These are phyloP conservation scores for Melastoma candidum DNA, from an alignment of 441 rosid species.

Conservation along the genomic window DNA sequence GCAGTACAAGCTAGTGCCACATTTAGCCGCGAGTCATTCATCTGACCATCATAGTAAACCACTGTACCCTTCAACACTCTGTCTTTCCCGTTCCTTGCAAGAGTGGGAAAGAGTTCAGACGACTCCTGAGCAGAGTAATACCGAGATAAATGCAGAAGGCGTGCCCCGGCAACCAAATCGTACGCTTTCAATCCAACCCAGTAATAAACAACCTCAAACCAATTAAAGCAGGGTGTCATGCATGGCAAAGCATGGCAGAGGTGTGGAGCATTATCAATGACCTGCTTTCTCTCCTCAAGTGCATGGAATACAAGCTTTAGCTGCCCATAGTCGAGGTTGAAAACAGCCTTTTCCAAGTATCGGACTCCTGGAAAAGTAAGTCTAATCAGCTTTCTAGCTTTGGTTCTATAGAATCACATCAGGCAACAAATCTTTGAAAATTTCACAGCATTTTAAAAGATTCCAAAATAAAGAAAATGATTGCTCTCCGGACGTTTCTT, in stretches of 20 bases:
- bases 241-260: constrained; percentile 91
- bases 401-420: too few species aligned
- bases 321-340: constrained; percentile 88
- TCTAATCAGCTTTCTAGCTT: too few species aligned
- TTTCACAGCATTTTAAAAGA: too few species aligned
- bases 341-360: constrained; percentile 93
- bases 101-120: constrained; percentile 83
- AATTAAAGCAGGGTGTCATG: constrained; percentile 94
- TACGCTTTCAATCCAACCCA: constrained; percentile 95
- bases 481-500: too few species aligned
- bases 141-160: constrained; percentile 75
- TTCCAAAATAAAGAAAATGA: too few species aligned
- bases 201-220: constrained; percentile 88
- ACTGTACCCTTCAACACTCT: constrained; percentile 72
- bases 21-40: constrained; percentile 92
- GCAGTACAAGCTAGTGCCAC: constrained; percentile 88
- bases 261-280: constrained; percentile 93
- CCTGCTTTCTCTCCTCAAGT: constrained; percentile 85
- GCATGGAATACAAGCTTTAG: constrained; percentile 90
- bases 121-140: constrained; percentile 83
- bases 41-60: constrained; percentile 93
- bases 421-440: too few species aligned
- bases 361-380: constrained; percentile 53
- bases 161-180: constrained; percentile 88
- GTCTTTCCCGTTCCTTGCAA: constrained; percentile 61